Evolutionary conservation across 371 early-diverging fungal genomes (phyloP), one percentile per base, ranked within the genome.

Genomic region (Apophysomyces sp.): DNA sequence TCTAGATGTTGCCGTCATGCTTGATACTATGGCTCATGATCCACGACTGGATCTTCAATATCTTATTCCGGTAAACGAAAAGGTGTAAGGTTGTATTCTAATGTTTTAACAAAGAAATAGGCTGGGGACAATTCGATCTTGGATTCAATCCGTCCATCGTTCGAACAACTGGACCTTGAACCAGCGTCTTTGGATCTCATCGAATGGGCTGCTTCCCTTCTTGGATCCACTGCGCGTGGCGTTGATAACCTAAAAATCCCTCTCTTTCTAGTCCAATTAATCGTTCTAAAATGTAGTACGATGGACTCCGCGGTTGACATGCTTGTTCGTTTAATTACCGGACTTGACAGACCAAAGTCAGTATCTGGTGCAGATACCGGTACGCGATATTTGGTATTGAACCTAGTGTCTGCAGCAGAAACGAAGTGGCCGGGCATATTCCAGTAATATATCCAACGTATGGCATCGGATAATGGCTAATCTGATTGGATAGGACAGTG

Each of bases 11-110:
- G 72, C 75, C 4, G 68, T 80, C 29, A 65, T 75, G 58, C 53
- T 80, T 29, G 77, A 80, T 40, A 71, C 75, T 12, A 52, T 80
- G 39, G 75, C 69, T 0, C 66, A 80, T 62, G 73, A 80, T 32
- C 52, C 68, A 13, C 60, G 75, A 5, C 59, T 80, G 5, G 55
- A 63, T 12, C 37, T 64, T 26, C 54, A 55, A 5, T 60, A 69
- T 55, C 63, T 78, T 8, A 63, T 78, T 29, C 80, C 74, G 36
- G 79, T 74, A 71, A 66, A 40, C 26, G 9, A 37, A 18, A 39
- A 15, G 24, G n/a, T 18, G 26, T 1, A 21, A 16, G 2, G 26
- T 8, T 39, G 15, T 12, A 30, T 26, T 31, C 13, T 12, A 39
- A 54, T 18, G n/a, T 13, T 41, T 4, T 44, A 44, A 18, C 4